Conservation (phyloP, 495 filamentous ascomycete genomes). For the Oleoguttula mirabilis region DNA sequence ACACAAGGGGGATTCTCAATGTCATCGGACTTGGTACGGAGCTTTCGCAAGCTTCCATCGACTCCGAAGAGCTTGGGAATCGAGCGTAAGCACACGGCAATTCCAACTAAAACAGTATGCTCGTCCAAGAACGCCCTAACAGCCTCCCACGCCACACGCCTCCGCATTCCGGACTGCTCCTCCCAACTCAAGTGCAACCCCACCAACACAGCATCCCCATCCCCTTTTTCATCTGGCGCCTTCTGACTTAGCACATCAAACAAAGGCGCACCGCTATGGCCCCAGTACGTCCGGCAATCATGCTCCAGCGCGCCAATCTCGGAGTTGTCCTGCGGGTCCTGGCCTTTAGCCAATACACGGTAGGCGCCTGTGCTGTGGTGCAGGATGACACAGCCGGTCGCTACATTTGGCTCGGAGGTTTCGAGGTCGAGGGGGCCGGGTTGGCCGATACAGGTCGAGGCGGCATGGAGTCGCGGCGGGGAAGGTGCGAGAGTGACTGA, state of each 20-base stretch:
- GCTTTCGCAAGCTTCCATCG: too few relatives aligned
- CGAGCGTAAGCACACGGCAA: too few relatives aligned
- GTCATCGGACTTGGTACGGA: too few relatives aligned
- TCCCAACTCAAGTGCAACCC: neutral
- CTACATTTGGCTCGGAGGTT: conserved; percentile 11
- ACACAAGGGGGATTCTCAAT: too few relatives aligned
- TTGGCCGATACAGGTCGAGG: conserved; percentile 32
- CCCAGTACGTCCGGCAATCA: conserved; percentile 46
- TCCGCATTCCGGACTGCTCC: neutral
- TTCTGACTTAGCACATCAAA: conserved; percentile 17
- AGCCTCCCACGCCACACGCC: neutral
- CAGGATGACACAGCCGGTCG: conserved; percentile 35
- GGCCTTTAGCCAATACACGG: conserved; percentile 28
- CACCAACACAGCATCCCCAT: too few relatives aligned
- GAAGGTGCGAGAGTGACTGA: too few relatives aligned
- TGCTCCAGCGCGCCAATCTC: conserved; percentile 41
- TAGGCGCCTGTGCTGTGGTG: conserved; percentile 31
- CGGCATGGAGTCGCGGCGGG: too few relatives aligned
- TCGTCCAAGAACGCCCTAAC: too few relatives aligned
- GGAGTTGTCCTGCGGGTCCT: conserved; percentile 35
- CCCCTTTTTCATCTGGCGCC: too few relatives aligned
- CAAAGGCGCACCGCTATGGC: conserved; percentile 38
- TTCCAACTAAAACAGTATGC: too few relatives aligned
- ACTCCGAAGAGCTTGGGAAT: too few relatives aligned
- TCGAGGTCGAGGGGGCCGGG: conserved; percentile 38